phyloP scores from a whole-genome alignment of 2,329 filamentous ascomycete species.

The Microcera coccophila region DNA sequence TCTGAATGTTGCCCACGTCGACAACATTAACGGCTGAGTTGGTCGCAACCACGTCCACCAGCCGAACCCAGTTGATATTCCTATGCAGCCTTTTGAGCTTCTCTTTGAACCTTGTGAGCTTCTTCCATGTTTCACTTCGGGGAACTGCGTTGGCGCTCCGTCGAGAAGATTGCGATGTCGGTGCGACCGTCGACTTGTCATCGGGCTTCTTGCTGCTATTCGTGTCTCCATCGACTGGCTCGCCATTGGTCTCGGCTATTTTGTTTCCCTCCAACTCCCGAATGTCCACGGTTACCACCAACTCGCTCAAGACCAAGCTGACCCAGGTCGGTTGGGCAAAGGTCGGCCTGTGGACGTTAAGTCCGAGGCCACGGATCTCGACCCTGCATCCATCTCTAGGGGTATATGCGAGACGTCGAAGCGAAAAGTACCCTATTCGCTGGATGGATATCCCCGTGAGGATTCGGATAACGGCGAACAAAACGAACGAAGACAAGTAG shows the following conservation, averaged over 20 bases:
- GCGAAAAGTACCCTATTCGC: conserved; percentile 85
- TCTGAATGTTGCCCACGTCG: conserved; percentile 78
- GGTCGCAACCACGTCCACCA: conserved; percentile 83
- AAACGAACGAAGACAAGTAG: conserved; percentile 86
- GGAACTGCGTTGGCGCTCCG: conserved; percentile 20
- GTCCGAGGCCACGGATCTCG: conserved; percentile 81
- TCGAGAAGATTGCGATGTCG: conserved; percentile 13
- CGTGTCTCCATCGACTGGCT: conserved; percentile 27
- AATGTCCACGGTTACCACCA: conserved; percentile 79
- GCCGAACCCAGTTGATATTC: conserved; percentile 80
- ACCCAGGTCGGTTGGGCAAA: conserved; percentile 97
- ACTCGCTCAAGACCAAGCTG: conserved; percentile 81
- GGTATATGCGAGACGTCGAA: conserved; percentile 86
- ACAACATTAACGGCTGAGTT: conserved; percentile 73
- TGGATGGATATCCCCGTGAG: conserved; percentile 94
- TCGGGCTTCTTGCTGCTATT: conserved; percentile 22
- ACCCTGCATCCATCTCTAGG: conserved; percentile 84
- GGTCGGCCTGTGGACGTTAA: conserved; percentile 87
- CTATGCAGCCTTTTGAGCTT: conserved; percentile 80
- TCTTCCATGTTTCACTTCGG: conserved; percentile 75
- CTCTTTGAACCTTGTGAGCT: conserved; percentile 75
- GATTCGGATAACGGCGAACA: conserved; percentile 90
- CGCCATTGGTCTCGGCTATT: conserved; percentile 18
- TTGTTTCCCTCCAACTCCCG: conserved; percentile 57
- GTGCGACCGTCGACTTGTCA: conserved; percentile 26